Conservation (phyloP, 2,329 filamentous ascomycete genomes). For the Iodosphaeria phyllophila region DNA sequence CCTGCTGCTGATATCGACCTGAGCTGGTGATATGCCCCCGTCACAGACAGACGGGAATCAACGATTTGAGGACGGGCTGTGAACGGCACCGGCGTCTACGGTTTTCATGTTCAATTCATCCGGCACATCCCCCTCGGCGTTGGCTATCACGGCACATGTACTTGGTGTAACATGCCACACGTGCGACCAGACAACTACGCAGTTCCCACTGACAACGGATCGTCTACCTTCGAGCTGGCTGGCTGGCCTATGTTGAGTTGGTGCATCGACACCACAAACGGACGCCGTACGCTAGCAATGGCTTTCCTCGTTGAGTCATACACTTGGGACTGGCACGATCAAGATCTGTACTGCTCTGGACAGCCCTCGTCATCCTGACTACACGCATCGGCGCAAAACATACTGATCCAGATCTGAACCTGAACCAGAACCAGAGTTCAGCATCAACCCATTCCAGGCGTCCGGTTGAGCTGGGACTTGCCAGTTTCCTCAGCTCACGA, state of each 20-base stretch:
- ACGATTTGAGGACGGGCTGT: conserved; percentile 40
- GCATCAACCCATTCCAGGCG: conserved; percentile 47
- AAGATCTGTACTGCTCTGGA: conserved; percentile 52
- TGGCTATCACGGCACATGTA: conserved; percentile 55
- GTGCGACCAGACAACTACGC: conserved; percentile 49
- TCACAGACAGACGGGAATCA: conserved; percentile 34
- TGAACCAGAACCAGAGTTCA: conserved; percentile 44
- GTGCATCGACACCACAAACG: conserved; percentile 76
- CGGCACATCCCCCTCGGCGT: conserved; percentile 29
- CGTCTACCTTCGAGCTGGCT: conserved; percentile 39
- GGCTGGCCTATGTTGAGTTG: conserved; percentile 59
- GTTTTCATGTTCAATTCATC: conserved; percentile 59
- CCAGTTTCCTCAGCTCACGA: conserved; percentile 66
- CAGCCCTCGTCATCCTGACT: conserved; percentile 28
- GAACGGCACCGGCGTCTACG: conserved; percentile 43
- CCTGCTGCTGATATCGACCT: conserved; percentile 16
- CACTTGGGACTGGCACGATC: conserved; percentile 53
- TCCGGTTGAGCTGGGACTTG: conserved; percentile 55
- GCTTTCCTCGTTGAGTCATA: conserved; percentile 58
- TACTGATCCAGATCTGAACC: conserved; percentile 37
- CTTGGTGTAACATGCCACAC: conserved; percentile 82
- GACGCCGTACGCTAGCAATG: conserved; percentile 61
- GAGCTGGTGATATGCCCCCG: conserved; percentile 40
- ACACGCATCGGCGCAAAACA: conserved; percentile 1
- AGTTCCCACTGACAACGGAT: no score